Evolutionary conservation across 2,329 filamentous ascomycete genomes (phyloP), one percentile per base, ranked within the genome.

Genomic region (Pseudocercospora cruenta): DNA sequence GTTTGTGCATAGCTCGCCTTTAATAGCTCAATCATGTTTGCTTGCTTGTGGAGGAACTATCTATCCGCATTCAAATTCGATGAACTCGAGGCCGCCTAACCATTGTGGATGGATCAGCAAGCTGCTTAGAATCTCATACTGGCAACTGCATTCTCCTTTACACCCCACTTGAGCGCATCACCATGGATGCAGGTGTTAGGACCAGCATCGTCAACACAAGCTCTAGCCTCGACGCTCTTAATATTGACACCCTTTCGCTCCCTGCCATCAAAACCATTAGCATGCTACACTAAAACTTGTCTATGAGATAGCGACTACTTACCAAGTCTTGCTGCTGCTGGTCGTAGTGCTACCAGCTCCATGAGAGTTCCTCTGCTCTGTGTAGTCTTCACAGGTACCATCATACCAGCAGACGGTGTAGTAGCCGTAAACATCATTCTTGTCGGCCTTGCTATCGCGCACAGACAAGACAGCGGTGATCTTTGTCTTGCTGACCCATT

Each of bases 401-500:
- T 54, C 49, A n/a, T 22, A 22, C 49, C 49, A 54, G 49, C 49
- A 43, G 14, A 59, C 57, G n/a, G 36, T 36, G 39, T 59, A 59
- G n/a, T 43, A 39, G 57, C 57, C 57, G 10, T 59, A 43, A 6
- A 43, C 57, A 10, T 39, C 28, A n/a, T 43, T 39, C 57, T 36
- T 43, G 33, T 59, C 57, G 19, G 19, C 57, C 31, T 43, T 36
- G 16, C 28, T 39, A 33, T 59, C 33, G 33, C 39, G 33, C 19
- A 59, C 57, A 12, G n/a, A 43, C 33, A 59, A 47, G 28, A 58
- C 61, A 31, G 28, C 45, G 16, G 28, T 21, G 36, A 51, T 49
- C 19, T 51, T 22, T 43, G 21, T 58, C 57, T 43, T 59, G 54
- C 28, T 63, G 51, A 33, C 31, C 58, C 24, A 57, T 22, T 53